phyloP scores from a whole-genome alignment of 177 flowering plant genomes.

The Vitis hybrid region DNA sequence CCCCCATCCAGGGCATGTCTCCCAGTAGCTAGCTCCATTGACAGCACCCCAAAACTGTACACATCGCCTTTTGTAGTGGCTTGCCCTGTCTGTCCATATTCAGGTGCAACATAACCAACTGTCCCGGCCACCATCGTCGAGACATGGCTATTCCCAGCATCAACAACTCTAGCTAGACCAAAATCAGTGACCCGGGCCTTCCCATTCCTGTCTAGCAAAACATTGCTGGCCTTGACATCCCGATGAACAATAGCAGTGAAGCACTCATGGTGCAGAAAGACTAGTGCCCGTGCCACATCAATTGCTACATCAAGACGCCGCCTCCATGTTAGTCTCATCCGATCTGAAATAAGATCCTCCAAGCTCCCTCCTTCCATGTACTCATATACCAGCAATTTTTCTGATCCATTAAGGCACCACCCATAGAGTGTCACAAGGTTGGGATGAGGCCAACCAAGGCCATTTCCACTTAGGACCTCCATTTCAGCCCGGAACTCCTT shows the following conservation, averaged over 20 bases:
- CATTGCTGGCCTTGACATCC: constrained; percentile 92
- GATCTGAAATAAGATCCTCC: constrained; percentile 64
- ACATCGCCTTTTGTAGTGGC: constrained; percentile 94
- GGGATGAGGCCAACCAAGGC: constrained; percentile 83
- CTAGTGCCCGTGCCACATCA: constrained; percentile 75
- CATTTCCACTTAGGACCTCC: constrained; percentile 72
- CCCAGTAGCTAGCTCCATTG: constrained; percentile 84
- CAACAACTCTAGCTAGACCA: constrained; percentile 78
- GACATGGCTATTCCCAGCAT: constrained; percentile 74
- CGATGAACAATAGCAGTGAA: constrained; percentile 78
- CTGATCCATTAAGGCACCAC: constrained; percentile 77
- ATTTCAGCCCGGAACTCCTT: constrained; percentile 84
- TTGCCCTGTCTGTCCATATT: constrained; percentile 84
- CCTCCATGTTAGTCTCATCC: constrained; percentile 47
- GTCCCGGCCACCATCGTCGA: constrained; percentile 92
- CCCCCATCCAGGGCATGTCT: constrained; percentile 79
- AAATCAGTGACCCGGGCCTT: constrained; percentile 76
- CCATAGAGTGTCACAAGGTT: constrained; percentile 83
- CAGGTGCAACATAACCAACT: constrained; percentile 90
- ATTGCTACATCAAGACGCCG: constrained; percentile 62
- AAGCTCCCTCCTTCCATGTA: constrained; percentile 90
- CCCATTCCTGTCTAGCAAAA: constrained; percentile 70
- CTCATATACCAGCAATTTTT: constrained; percentile 76
- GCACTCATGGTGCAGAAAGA: constrained; percentile 85
- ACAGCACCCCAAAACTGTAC: constrained; percentile 84